Percentiles rank a stretch among this genome's conserved stretches.
Evolutionary conservation across 106 monocot genomes (phyloP).

Genomic region (Dioscorea zingiberensis): DNA sequence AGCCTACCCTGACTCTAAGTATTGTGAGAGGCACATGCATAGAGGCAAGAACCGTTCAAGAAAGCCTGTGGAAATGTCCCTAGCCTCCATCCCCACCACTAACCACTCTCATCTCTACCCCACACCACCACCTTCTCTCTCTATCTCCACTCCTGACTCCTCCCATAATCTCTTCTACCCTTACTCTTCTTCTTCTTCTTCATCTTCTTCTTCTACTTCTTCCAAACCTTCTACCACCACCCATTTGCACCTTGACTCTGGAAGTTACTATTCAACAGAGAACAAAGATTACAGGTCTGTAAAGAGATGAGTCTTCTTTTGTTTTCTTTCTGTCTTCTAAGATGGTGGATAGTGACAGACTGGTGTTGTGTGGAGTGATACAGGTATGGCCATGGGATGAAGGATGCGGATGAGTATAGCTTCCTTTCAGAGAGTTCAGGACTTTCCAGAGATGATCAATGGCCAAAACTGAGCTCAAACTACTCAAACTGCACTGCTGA

Average conservation of each 20-base stretch:
- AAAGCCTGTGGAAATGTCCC: slow-evolving; percentile 98
- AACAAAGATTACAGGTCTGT: slow-evolving; percentile 39
- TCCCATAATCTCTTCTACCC: slow-evolving; percentile 24
- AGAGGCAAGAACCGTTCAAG: slow-evolving; percentile 97
- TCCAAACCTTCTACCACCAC: slow-evolving; percentile 2
- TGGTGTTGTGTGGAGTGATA: too few relatives aligned
- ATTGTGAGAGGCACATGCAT: slow-evolving; percentile 96
- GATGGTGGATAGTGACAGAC: neutral
- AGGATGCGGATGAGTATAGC: slow-evolving; percentile 34
- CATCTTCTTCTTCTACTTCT: neutral
- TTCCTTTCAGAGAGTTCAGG: slow-evolving; percentile 34
- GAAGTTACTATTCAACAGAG: slow-evolving; percentile 3
- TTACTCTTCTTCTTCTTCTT: slow-evolving; percentile 4
- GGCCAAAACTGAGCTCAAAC: slow-evolving; percentile 38
- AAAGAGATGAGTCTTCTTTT: neutral
- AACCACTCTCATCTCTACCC: slow-evolving; percentile 3
- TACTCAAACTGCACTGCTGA: slow-evolving; percentile 17
- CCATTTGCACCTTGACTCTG: neutral
- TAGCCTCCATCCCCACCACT: slow-evolving; percentile 19
- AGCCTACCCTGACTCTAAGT: slow-evolving; percentile 78
- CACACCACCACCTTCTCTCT: neutral
- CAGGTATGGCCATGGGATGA: slow-evolving; percentile 60
- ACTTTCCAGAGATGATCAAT: slow-evolving; percentile 38
- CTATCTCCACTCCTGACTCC: slow-evolving; percentile 18
- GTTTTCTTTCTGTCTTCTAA: neutral